Conservation (phyloP, 2,329 filamentous ascomycete species). For the Rhinocladiella similis region DNA sequence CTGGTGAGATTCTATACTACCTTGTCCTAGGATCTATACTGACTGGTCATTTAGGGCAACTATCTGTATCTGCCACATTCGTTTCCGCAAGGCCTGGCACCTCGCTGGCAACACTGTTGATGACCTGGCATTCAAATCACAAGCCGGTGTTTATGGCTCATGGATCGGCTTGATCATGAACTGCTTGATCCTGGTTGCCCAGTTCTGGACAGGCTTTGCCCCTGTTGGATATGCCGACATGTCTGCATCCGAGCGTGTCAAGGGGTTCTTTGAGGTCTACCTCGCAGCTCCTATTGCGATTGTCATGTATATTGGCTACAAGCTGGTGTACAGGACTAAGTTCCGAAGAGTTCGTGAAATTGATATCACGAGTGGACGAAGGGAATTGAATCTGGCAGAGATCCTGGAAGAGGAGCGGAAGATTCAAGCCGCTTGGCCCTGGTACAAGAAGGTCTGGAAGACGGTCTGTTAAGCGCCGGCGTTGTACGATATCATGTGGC, state of each 20-base stretch:
- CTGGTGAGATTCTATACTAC: conserved; percentile 60
- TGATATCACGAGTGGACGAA: conserved; percentile 80
- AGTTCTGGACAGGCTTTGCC: conserved; percentile 40
- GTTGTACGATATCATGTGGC: too few relatives aligned
- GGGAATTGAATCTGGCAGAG: conserved; percentile 78
- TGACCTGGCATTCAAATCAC: conserved; percentile 64
- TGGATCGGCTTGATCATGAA: conserved; percentile 62
- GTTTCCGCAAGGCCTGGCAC: conserved; percentile 64
- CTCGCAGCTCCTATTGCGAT: conserved; percentile 34
- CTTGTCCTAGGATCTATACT: not conserved
- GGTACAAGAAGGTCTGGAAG: conserved; percentile 75
- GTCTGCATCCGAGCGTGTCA: conserved; percentile 24
- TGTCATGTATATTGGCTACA: conserved; percentile 68
- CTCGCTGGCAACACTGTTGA: conserved; percentile 59
- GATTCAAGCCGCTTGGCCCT: conserved; percentile 70
- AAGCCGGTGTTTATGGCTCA: conserved; percentile 62
- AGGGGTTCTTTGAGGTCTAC: conserved; percentile 34
- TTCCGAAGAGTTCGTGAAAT: conserved; percentile 72
- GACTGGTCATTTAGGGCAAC: conserved; percentile 49
- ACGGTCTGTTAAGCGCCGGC: conserved; percentile 60
- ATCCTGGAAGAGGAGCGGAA: conserved; percentile 77
- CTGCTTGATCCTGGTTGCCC: conserved; percentile 55
- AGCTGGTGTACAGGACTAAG: conserved; percentile 69
- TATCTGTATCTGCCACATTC: conserved; percentile 67
- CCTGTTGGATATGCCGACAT: conserved; percentile 30